phyloP scores from a whole-genome alignment of 2,329 filamentous ascomycete genomes.

The Penicillium sp. region DNA sequence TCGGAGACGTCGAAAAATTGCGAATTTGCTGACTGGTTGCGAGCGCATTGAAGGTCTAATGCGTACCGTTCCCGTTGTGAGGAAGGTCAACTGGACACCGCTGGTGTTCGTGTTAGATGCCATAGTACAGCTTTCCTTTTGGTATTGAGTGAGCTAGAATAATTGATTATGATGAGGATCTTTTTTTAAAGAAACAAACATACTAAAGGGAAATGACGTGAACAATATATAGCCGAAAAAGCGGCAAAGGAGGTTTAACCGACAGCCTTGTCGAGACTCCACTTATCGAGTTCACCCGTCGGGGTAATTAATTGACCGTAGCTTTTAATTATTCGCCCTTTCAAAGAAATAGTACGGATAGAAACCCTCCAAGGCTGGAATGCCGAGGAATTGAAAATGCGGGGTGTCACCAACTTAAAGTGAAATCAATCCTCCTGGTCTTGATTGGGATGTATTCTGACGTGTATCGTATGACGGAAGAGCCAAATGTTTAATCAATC shows the following conservation, averaged over 20 bases:
- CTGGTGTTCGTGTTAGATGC: background rate
- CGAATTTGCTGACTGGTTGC: slow-evolving; percentile 13
- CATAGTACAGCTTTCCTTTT: background rate
- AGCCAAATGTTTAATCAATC: too few relatives aligned
- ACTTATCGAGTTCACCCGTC: background rate
- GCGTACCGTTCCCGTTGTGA: slow-evolving; percentile 18
- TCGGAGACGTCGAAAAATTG: slow-evolving; percentile 5
- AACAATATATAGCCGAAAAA: background rate
- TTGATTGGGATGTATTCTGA: too few relatives aligned
- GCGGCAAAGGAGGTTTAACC: background rate
- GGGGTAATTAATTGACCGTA: background rate
- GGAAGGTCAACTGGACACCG: slow-evolving; percentile 6
- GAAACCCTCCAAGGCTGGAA: too few relatives aligned
- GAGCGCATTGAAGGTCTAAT: slow-evolving; percentile 17
- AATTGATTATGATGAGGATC: background rate
- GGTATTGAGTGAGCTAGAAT: too few relatives aligned
- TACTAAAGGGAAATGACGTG: too few relatives aligned
- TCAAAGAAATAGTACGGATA: too few relatives aligned
- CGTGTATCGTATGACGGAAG: too few relatives aligned
- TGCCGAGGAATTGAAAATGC: too few relatives aligned
- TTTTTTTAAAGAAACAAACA: background rate
- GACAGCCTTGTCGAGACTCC: background rate
- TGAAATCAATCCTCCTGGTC: too few relatives aligned
- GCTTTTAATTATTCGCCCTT: too few relatives aligned
- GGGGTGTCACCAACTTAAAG: too few relatives aligned